phyloP scores from a whole-genome alignment of 768 basidiomycete species.

The Boletus subcaerulescens region DNA sequence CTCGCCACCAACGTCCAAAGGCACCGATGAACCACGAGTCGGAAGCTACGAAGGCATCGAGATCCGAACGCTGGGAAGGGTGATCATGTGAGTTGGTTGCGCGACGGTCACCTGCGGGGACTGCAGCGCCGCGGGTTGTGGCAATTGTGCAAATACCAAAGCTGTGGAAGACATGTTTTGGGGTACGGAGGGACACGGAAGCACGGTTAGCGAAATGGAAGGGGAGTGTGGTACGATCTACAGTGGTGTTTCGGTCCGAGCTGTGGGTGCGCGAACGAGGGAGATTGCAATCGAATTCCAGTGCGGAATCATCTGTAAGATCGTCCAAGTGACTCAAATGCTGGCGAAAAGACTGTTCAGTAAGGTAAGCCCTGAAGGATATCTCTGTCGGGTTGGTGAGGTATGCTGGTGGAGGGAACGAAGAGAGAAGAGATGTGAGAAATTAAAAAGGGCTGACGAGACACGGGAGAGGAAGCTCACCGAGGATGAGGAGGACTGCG shows the following conservation, averaged over 20 bases:
- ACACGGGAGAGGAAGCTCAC: constrained; percentile 41
- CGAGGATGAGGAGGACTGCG: constrained; percentile 68
- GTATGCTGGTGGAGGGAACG: constrained; percentile 58
- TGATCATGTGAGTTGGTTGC: constrained; percentile 31
- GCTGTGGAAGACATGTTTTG: constrained; percentile 81
- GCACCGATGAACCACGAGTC: constrained; percentile 90
- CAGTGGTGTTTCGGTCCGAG: constrained; percentile 15
- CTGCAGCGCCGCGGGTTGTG: constrained; percentile 32
- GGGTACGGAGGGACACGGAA: constrained; percentile 88
- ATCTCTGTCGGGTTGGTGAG: constrained; percentile 93
- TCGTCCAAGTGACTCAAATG: constrained; percentile 87
- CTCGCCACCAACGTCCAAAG: constrained; percentile 91
- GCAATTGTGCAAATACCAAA: constrained; percentile 89
- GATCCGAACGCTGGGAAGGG: constrained; percentile 28
- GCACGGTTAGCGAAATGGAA: constrained; percentile 93
- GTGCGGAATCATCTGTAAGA: constrained; percentile 46
- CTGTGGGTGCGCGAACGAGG: constrained; percentile 25
- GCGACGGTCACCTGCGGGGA: constrained; percentile 55
- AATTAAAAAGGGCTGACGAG: neutral
- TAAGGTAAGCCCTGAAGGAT: constrained; percentile 91
- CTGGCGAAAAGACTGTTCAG: constrained; percentile 95
- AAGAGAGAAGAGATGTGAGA: neutral
- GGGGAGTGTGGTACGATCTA: constrained; percentile 31
- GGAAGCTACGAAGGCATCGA: constrained; percentile 51
- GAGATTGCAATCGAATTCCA: constrained; percentile 33